Evolutionary conservation across 331 rosid species (phyloP).

Genomic region (Dryas integrifolia): DNA sequence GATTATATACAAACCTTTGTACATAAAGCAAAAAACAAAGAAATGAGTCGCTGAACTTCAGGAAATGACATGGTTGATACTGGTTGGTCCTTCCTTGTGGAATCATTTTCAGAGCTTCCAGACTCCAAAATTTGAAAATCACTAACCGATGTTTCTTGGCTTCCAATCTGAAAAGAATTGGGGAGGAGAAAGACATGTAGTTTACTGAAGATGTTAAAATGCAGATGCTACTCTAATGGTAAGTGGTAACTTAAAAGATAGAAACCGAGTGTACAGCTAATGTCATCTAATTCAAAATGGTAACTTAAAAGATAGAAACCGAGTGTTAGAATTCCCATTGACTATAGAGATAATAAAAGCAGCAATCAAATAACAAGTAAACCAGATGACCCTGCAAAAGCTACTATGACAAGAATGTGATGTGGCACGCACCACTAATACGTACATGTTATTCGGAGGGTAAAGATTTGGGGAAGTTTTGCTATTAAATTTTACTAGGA

Average conservation of each 20-base stretch:
- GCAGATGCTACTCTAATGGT: neutral
- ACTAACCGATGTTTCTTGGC: conserved; percentile 54
- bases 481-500: too few relatives aligned
- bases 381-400: neutral
- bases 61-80: conserved; percentile 52
- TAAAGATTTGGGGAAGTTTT: too few relatives aligned
- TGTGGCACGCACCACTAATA: too few relatives aligned
- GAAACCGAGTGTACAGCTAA: neutral
- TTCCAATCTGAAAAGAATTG: conserved; percentile 49
- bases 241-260: neutral
- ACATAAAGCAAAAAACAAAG: conserved; percentile 90
- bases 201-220: neutral
- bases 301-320: conserved; percentile 1
- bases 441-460: too few relatives aligned
- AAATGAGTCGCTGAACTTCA: conserved; percentile 81
- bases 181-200: conserved; percentile 9
- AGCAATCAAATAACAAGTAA: neutral
- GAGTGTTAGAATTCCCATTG: neutral
- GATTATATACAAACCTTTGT: conserved; percentile 63
- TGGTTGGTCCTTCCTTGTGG: conserved; percentile 38
- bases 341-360: neutral
- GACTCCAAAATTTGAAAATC: conserved; percentile 59
- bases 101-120: conserved; percentile 55
- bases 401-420: neutral
- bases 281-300: neutral